A percentile compares a stretch with the other conserved stretches of the same genome.
phyloP scores from a whole-genome alignment of 2,329 filamentous ascomycete species.

The Trichoderma koningii region DNA sequence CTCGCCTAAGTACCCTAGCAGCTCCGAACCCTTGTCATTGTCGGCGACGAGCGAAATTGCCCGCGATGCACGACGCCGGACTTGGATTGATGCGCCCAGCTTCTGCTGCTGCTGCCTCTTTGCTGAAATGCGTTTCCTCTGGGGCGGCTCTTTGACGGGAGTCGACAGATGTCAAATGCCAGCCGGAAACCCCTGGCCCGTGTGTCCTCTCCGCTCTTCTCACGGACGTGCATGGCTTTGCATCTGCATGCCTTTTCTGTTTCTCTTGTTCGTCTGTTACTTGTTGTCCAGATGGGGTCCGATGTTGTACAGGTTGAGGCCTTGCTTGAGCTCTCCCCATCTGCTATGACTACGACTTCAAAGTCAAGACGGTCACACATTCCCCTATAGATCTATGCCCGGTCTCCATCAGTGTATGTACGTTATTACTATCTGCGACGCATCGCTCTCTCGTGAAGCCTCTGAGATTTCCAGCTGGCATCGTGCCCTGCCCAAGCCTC shows the following conservation, averaged over 20 bases:
- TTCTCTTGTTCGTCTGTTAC: background rate
- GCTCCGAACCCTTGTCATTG: conserved; percentile 6
- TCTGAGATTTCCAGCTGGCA: too few species aligned
- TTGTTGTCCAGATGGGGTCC: background rate
- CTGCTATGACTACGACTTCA: too few species aligned
- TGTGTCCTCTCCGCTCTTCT: background rate
- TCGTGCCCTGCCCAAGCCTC: background rate
- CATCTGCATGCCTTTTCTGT: background rate
- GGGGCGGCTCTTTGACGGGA: too few species aligned
- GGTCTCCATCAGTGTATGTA: too few species aligned
- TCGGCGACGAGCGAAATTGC: conserved; percentile 23
- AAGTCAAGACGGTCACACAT: too few species aligned
- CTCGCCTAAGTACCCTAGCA: background rate
- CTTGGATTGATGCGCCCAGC: too few species aligned
- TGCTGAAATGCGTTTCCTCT: too few species aligned
- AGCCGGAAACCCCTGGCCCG: conserved; percentile 12
- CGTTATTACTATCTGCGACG: too few species aligned
- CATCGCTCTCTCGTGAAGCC: too few species aligned
- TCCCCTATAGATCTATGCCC: too few species aligned
- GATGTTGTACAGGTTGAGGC: background rate
- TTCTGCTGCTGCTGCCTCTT: too few species aligned
- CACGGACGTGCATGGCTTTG: background rate
- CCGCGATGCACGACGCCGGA: conserved; percentile 10
- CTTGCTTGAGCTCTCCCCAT: background rate
- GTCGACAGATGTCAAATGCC: background rate